Evolutionary conservation across 225 moss, liverwort and hornwort species (phyloP).

Genomic region (Pseudisothecium myosuroides): DNA sequence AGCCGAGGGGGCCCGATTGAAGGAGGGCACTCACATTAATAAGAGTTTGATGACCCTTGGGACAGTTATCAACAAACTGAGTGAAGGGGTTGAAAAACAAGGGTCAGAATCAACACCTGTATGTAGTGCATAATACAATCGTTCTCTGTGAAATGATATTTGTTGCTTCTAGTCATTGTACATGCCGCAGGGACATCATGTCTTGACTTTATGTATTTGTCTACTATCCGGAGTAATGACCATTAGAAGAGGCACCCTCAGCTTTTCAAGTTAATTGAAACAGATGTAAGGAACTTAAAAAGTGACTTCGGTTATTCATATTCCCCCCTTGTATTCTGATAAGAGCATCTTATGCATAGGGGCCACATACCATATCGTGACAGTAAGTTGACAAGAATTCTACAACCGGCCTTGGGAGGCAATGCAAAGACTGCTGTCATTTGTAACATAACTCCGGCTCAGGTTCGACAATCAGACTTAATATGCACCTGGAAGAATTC

Average conservation of each 20-base stretch:
- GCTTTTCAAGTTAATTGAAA: not conserved
- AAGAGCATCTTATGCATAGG: conserved; percentile 16
- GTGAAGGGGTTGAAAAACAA: conserved; percentile 90
- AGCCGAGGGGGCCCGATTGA: conserved; percentile 86
- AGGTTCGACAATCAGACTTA: conserved; percentile 38
- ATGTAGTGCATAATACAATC: not conserved
- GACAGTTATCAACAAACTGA: conserved; percentile 94
- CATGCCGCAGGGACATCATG: not conserved
- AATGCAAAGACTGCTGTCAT: conserved; percentile 92
- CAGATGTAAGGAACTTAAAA: not conserved
- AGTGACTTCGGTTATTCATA: not conserved
- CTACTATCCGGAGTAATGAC: not conserved
- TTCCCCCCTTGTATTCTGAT: not conserved
- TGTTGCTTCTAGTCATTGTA: not conserved
- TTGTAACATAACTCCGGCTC: conserved; percentile 88
- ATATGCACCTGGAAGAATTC: not conserved
- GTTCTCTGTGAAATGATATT: not conserved
- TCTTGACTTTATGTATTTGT: not conserved
- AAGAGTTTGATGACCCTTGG: conserved; percentile 98
- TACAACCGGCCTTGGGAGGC: conserved; percentile 91
- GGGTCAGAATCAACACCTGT: conserved; percentile 36
- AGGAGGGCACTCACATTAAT: conserved; percentile 97
- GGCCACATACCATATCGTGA: conserved; percentile 96
- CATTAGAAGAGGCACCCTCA: not conserved
- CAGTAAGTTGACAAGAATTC: conserved; percentile 92